Evolutionary conservation across 2,329 filamentous ascomycete genomes (phyloP).

Genomic region (Ambrosiella cleistominuta): DNA sequence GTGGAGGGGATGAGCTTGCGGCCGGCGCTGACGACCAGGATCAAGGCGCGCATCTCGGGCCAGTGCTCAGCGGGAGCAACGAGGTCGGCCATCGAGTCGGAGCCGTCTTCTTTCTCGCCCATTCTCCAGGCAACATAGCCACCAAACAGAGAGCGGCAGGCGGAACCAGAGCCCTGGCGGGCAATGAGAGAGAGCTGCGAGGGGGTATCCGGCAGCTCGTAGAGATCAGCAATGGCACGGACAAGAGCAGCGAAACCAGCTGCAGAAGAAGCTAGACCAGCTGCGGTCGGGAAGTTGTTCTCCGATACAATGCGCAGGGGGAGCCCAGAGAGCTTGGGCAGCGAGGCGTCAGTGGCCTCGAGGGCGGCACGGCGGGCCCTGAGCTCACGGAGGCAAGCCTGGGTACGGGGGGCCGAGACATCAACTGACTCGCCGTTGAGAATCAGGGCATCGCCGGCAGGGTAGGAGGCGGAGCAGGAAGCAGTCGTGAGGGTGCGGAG

Average conservation of each 20-base stretch:
- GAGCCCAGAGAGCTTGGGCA: slow-evolving; percentile 65
- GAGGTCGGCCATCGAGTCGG: slow-evolving; percentile 73
- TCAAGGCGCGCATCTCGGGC: slow-evolving; percentile 83
- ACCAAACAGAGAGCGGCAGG: slow-evolving; percentile 82
- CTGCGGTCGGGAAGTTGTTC: slow-evolving; percentile 98
- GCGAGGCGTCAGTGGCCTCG: slow-evolving; percentile 50
- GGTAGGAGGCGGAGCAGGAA: slow-evolving; percentile 62
- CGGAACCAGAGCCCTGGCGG: slow-evolving; percentile 83
- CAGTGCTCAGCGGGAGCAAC: slow-evolving; percentile 81
- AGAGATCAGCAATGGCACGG: slow-evolving; percentile 78
- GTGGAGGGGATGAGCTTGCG: slow-evolving; percentile 94
- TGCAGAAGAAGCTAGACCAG: slow-evolving; percentile 61
- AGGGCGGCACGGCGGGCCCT: slow-evolving; percentile 58
- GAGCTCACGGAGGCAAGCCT: slow-evolving; percentile 81
- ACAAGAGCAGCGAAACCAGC: slow-evolving; percentile 56
- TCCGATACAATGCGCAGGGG: slow-evolving; percentile 77
- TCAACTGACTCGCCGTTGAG: slow-evolving; percentile 75
- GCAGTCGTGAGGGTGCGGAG: slow-evolving; percentile 92
- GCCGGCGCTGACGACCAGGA: slow-evolving; percentile 78
- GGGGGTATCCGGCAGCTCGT: slow-evolving; percentile 63
- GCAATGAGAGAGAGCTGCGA: slow-evolving; percentile 78
- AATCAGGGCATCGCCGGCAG: slow-evolving; percentile 49
- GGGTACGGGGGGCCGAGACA: slow-evolving; percentile 74
- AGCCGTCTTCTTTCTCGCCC: slow-evolving; percentile 58
- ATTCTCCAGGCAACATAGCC: slow-evolving; percentile 93